Conservation (phyloP, 2,329 filamentous ascomycete genomes). For the Calycina marina region DNA sequence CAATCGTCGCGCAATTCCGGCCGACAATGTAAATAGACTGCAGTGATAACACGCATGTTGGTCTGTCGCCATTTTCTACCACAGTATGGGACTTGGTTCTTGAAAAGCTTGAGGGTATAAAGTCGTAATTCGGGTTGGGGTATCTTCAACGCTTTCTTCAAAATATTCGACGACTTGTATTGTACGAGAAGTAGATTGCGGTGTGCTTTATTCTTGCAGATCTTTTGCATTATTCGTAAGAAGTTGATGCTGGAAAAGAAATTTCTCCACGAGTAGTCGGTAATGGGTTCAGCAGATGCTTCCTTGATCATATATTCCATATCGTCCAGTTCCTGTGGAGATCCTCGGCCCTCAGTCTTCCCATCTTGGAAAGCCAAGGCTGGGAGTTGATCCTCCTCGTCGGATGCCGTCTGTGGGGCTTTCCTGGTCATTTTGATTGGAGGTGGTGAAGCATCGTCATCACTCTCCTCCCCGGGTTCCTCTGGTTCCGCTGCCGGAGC, state of each 20-base stretch:
- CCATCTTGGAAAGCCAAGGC: slow-evolving; percentile 20
- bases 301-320: slow-evolving; percentile 65
- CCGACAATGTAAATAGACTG: slow-evolving; percentile 84
- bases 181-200: slow-evolving; percentile 85
- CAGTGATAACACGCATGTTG: slow-evolving; percentile 98
- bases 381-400: slow-evolving; percentile 22
- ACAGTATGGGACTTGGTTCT: slow-evolving; percentile 95
- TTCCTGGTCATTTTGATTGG: slow-evolving; percentile 52
- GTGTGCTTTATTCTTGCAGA: slow-evolving; percentile 91
- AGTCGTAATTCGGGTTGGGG: slow-evolving; percentile 77
- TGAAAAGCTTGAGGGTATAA: slow-evolving; percentile 96
- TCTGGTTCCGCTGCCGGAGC: slow-evolving; percentile 19
- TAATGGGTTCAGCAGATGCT: slow-evolving; percentile 63
- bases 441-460: slow-evolving; percentile 72
- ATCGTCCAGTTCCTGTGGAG: slow-evolving; percentile 59
- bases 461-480: slow-evolving; percentile 25
- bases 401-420: slow-evolving; percentile 29
- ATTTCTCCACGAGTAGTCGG: slow-evolving; percentile 81
- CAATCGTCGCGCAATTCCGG: slow-evolving; percentile 92
- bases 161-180: slow-evolving; percentile 86
- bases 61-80: slow-evolving; percentile 94
- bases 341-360: slow-evolving; percentile 14
- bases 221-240: slow-evolving; percentile 90
- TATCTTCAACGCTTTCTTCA: slow-evolving; percentile 82
- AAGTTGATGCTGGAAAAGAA: slow-evolving; percentile 95